A percentile compares a stretch with the other conserved stretches of the same genome.
Conservation (phyloP, 208 protist species). For the Wallacemonas sp. region DNA sequence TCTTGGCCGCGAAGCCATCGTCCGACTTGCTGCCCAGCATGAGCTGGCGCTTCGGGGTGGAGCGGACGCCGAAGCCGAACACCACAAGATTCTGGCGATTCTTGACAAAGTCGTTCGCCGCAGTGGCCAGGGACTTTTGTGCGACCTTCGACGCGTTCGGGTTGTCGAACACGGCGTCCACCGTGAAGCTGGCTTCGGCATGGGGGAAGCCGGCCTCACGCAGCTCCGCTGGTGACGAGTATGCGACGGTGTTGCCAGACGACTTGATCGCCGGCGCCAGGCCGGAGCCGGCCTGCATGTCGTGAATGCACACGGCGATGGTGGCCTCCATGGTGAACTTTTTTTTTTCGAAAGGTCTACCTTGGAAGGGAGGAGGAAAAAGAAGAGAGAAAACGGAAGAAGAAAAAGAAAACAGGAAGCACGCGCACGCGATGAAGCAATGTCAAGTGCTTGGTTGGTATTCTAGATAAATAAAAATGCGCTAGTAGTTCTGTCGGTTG, state of each 20-base stretch:
- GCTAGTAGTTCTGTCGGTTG: background rate
- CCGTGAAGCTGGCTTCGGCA: conserved; percentile 57
- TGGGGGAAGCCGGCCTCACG: conserved; percentile 73
- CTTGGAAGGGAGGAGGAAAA: conserved; percentile 13
- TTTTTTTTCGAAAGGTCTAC: no score
- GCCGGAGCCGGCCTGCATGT: conserved; percentile 37
- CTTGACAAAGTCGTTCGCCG: conserved; percentile 55
- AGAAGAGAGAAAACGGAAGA: conserved; percentile 12
- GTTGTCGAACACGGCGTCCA: conserved; percentile 56
- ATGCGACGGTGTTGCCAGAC: conserved; percentile 56
- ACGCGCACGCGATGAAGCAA: conserved; percentile 15
- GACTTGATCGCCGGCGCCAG: conserved; percentile 41
- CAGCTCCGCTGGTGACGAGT: conserved; percentile 55
- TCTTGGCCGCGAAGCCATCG: conserved; percentile 70
- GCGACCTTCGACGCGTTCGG: conserved; percentile 39
- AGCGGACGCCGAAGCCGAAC: conserved; percentile 84
- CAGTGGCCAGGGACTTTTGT: conserved; percentile 36
- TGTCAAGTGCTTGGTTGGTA: no score
- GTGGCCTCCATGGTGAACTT: conserved; percentile 80
- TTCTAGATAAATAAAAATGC: background rate
- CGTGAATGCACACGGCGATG: conserved; percentile 71
- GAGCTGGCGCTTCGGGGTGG: conserved; percentile 81
- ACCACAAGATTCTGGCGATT: conserved; percentile 82
- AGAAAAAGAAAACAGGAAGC: conserved; percentile 11
- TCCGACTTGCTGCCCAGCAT: conserved; percentile 64